A percentile compares a stretch with the other conserved stretches of the same genome.
Evolutionary conservation across 2,329 filamentous ascomycete genomes (phyloP).

Genomic region (Venturia aucupariae): DNA sequence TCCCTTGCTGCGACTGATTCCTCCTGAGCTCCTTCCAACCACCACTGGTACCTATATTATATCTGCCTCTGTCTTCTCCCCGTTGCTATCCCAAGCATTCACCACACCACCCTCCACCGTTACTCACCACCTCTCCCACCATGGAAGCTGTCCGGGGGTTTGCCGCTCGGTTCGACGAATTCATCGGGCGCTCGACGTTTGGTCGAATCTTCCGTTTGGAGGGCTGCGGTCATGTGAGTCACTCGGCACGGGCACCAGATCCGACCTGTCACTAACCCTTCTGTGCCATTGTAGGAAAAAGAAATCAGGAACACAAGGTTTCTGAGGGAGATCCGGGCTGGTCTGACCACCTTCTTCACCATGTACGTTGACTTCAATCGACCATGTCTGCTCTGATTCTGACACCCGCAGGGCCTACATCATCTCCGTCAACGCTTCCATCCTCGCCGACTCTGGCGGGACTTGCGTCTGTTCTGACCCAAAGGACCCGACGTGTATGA

Average conservation of each 20-base stretch:
- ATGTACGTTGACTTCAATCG: too few species aligned
- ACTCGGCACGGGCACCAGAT: slow-evolving; percentile 9
- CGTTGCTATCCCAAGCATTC: not conserved
- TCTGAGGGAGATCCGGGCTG: slow-evolving; percentile 74
- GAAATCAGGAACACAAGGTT: slow-evolving; percentile 71
- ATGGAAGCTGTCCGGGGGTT: slow-evolving; percentile 17
- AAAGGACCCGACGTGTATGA: slow-evolving; percentile 43
- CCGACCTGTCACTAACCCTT: slow-evolving; percentile 14
- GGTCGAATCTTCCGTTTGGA: slow-evolving; percentile 60
- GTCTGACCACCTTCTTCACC: slow-evolving; percentile 57
- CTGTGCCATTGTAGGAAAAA: slow-evolving; percentile 41
- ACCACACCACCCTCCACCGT: not conserved
- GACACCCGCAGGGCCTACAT: slow-evolving; percentile 60
- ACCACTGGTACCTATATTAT: slow-evolving; percentile 1
- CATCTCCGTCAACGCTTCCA: slow-evolving; percentile 49
- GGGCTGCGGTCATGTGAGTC: slow-evolving; percentile 69
- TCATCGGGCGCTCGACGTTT: slow-evolving; percentile 25
- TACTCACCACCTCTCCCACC: not conserved
- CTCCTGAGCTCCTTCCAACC: not conserved
- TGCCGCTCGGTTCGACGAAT: slow-evolving; percentile 15
- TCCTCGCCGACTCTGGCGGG: slow-evolving; percentile 53
- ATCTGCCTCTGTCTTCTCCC: not conserved
- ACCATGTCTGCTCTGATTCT: too few species aligned
- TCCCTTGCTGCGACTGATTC: not conserved
- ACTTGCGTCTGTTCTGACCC: slow-evolving; percentile 59